Percentiles rank a stretch among this genome's conserved stretches.
Conservation (phyloP, 768 basidiomycete species). For the Suillus variegatus region DNA sequence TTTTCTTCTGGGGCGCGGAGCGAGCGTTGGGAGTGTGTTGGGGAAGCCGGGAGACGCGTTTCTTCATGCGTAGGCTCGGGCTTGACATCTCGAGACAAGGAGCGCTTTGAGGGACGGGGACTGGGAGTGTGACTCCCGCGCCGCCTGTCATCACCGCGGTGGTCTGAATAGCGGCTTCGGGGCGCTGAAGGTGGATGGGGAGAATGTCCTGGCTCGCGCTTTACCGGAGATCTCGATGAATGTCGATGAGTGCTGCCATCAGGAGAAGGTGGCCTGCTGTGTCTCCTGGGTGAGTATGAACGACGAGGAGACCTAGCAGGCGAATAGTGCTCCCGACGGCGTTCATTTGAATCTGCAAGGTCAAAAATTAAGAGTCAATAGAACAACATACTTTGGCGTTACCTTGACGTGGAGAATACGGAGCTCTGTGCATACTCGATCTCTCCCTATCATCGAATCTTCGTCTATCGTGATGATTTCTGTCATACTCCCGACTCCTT, state of each 20-base stretch:
- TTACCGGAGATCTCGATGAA: slow-evolving; percentile 1
- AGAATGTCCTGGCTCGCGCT: neutral
- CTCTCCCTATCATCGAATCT: slow-evolving; percentile 1
- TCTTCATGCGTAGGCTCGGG: neutral
- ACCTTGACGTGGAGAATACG: slow-evolving; percentile 6
- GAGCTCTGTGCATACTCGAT: neutral
- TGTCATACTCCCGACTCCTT: slow-evolving; percentile 20
- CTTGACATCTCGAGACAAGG: neutral
- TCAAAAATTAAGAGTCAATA: neutral
- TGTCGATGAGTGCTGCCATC: neutral
- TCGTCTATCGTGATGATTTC: slow-evolving; percentile 12
- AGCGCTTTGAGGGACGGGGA: neutral
- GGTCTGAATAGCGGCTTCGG: neutral
- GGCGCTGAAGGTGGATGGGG: neutral
- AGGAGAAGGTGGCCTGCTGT: slow-evolving; percentile 4
- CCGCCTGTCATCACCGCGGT: neutral
- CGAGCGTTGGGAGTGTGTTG: neutral
- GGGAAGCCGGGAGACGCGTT: neutral
- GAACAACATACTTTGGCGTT: neutral
- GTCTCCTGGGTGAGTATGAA: neutral
- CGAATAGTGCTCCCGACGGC: neutral
- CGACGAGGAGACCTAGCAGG: neutral
- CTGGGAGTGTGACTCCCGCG: neutral
- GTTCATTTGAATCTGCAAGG: neutral
- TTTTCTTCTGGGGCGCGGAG: neutral